Percentiles rank a stretch among this genome's conserved stretches.
These are phyloP conservation scores for Scleroderma citrinum DNA, from an alignment of 768 basidiomycete genomes.

Conservation along the genomic window DNA sequence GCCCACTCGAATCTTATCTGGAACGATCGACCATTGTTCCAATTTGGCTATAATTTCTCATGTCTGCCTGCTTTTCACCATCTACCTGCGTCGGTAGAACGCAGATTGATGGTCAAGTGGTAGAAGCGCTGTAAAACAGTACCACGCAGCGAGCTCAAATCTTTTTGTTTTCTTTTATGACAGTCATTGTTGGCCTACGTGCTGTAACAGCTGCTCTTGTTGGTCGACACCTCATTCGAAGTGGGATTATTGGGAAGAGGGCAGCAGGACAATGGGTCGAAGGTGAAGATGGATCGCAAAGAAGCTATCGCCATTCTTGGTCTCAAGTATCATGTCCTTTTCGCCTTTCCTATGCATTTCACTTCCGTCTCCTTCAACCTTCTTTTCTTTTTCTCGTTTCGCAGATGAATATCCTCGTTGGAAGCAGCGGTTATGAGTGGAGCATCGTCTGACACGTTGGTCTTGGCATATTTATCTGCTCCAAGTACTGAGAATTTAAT, in stretches of 20 bases:
- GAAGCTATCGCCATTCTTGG: conserved; percentile 92
- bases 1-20: no score
- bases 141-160: no score
- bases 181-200: conserved; percentile 68
- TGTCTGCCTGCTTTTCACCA: no score
- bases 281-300: conserved; percentile 90
- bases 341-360: conserved; percentile 39
- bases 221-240: conserved; percentile 65
- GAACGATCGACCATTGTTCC: not conserved
- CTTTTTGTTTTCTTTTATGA: conserved; percentile 40
- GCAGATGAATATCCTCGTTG: conserved; percentile 55
- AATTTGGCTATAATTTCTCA: no score
- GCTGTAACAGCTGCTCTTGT: conserved; percentile 72
- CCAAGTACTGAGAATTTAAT: conserved; percentile 84
- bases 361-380: conserved; percentile 60
- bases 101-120: no score
- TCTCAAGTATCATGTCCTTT: conserved; percentile 68
- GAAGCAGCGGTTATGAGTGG: conserved; percentile 75
- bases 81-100: no score
- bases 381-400: conserved; percentile 69
- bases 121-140: no score
- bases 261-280: conserved; percentile 82
- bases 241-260: conserved; percentile 52
- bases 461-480: conserved; percentile 85
- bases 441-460: conserved; percentile 82